phyloP scores from a whole-genome alignment of 805 yeast genomes.

The Candida hispaniensis region DNA sequence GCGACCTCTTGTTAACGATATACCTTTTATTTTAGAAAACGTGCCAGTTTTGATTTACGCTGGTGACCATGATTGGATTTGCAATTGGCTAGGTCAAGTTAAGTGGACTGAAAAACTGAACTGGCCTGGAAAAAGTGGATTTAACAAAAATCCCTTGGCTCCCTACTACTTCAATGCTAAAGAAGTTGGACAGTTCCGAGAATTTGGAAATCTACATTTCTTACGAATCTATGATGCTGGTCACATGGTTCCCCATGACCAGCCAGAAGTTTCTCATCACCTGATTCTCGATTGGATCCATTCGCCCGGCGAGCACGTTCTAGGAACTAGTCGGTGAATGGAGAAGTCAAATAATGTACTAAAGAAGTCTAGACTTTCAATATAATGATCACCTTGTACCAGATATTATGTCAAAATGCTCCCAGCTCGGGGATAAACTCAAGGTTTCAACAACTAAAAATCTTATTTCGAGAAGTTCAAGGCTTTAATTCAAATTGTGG shows the following conservation, averaged over 20 bases:
- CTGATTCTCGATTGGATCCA: constrained; percentile 72
- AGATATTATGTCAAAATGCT: no score
- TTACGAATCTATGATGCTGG: constrained; percentile 74
- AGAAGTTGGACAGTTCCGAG: constrained; percentile 59
- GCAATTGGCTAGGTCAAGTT: constrained; percentile 86
- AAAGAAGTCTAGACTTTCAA: no score
- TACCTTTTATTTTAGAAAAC: constrained; percentile 48
- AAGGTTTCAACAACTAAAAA: no score
- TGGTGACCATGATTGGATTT: constrained; percentile 89
- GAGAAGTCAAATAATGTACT: no score
- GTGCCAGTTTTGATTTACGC: constrained; percentile 81
- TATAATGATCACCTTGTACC: no score
- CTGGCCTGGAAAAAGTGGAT: constrained; percentile 50
- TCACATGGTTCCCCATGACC: constrained; percentile 87
- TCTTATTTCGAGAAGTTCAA: no score
- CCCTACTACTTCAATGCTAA: constrained; percentile 30
- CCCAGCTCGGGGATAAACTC: no score
- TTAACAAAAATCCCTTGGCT: constrained; percentile 37
- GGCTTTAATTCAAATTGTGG: no score
- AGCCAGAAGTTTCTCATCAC: constrained; percentile 59
- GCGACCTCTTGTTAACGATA: constrained; percentile 49
- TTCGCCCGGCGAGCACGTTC: no score
- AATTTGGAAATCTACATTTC: constrained; percentile 59
- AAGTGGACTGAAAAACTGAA: constrained; percentile 66
- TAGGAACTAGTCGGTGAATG: no score